Base-by-base conservation (phyloP, 2,329 filamentous ascomycete genomes). In the Fulvia fulva region DNA sequence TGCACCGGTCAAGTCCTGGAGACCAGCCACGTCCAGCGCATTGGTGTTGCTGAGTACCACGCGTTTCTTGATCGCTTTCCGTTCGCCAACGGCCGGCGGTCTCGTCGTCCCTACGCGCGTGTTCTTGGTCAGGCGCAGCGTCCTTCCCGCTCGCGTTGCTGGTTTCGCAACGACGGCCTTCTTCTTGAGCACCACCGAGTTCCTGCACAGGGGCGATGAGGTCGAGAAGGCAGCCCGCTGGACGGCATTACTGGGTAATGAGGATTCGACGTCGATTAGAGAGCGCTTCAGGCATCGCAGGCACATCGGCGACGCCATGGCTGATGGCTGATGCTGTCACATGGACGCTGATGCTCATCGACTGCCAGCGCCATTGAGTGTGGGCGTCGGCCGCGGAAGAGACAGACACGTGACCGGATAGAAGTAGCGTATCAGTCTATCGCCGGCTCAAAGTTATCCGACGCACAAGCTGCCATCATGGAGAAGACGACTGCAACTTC, bases 31-130 rank as follows among this genome's bases (percentile, higher is more conserved):
- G 59, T 87, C 84, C 37, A 97, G 78, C 51, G 94, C 94, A 76
- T 96, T 97, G 74, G 90, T 89, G 77, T 97, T 99, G 80, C 88
- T 93, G 60, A 99, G 85, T 59, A 95, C 86, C 69, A 99, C 90
- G 66, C 90, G 86, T 79, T 95, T 96, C 65, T 91, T 87, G 71
- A 90, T 80, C 26, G 90, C 89, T 77, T 91, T 96, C 65, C 92
- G 86, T 80, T 97, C 92, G 65, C 92, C 93, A 2, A 85, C 81
- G 12, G 65, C 69, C 4, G 69, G 69, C 5, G 70, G 70, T 34
- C 67, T 62, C 7, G 63, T 61, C 11, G 55, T 66, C 3, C 61
- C 30, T 16, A 58, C 55, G 28, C 70, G 69, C 46, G 56, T 68
- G 51, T 70, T 71, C 58, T 71, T 71, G 34, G 58, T 56, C 21